Base-by-base conservation (phyloP, 352 stramenopile genomes). In the Phytopythium ostracodes region DNA sequence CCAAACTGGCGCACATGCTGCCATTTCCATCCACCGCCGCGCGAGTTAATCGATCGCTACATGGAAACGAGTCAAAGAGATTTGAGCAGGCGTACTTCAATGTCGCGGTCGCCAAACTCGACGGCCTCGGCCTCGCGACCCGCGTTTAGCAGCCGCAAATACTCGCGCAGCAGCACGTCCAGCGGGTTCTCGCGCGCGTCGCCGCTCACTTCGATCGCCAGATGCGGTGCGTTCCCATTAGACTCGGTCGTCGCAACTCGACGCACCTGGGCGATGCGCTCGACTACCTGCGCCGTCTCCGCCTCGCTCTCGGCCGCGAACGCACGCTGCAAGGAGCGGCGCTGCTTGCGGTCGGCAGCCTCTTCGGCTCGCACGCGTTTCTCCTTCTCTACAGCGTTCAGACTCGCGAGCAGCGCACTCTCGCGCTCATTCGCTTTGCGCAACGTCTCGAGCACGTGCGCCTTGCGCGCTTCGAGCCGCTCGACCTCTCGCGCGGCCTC, bases 1-100 rank as follows among this genome's bases (percentile, higher is more conserved):
- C 70, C 68, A 50, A 64, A 84, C 10, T 66, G 60, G 14, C 72
- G 70, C 29, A 84, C 52, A 65, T 84, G 70, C 75, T 84, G 56
- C 0, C 14, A 40, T 33, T 18, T 20, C 12, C 40, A n/a, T 2
- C n/a, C n/a, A n/a, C n/a, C n/a, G n/a, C n/a, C n/a, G n/a, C n/a
- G n/a, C n/a, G n/a, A n/a, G n/a, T n/a, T n/a, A n/a, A n/a, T n/a
- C n/a, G n/a, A n/a, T n/a, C n/a, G n/a, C n/a, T n/a, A n/a, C n/a
- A n/a, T n/a, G n/a, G n/a, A n/a, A n/a, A n/a, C n/a, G n/a, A n/a
- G n/a, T n/a, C n/a, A n/a, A n/a, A n/a, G n/a, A n/a, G n/a, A n/a
- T n/a, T n/a, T n/a, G n/a, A n/a, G 6, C 24, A 35, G 1, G 66
- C 69, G 31, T 62, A 74, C 71, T 18, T 49, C 56, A 25, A 84